Conservation (phyloP, 2,329 filamentous ascomycete genomes). For the Trichocomaceae sp. region DNA sequence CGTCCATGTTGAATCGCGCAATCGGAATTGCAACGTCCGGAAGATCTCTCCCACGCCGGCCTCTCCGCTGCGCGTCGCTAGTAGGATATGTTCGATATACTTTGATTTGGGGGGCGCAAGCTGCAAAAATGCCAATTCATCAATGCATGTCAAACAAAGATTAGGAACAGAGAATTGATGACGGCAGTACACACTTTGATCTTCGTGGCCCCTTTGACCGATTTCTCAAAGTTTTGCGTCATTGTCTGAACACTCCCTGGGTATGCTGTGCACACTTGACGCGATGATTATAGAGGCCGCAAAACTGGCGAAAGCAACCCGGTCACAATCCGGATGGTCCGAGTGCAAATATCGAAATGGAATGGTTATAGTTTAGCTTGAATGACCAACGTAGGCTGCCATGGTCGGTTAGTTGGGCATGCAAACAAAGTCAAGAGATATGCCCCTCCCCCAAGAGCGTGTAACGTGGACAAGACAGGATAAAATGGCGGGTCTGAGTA, state of each 20-base stretch:
- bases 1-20: constrained; percentile 98
- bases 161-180: not conserved
- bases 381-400: constrained; percentile 4
- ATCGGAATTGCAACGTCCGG: constrained; percentile 75
- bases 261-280: constrained; percentile 2
- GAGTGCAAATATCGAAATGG: not conserved
- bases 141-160: constrained; percentile 17
- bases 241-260: constrained; percentile 20
- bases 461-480: not conserved
- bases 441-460: constrained; percentile 6
- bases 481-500: not conserved
- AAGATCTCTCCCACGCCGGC: constrained; percentile 94
- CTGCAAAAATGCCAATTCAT: constrained; percentile 40
- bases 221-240: constrained; percentile 81
- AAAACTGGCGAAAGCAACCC: not conserved
- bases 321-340: not conserved
- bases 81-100: constrained; percentile 96
- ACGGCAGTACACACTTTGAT: constrained; percentile 63
- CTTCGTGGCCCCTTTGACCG: constrained; percentile 97
- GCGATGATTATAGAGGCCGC: not conserved
- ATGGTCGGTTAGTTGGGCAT: constrained; percentile 7
- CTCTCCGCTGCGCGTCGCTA: constrained; percentile 91
- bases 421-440: constrained; percentile 1
- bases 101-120: constrained; percentile 96
- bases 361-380: not conserved